Base-by-base conservation (phyloP, 2,329 filamentous ascomycete species). In the Ophiostoma triangulosporum region DNA sequence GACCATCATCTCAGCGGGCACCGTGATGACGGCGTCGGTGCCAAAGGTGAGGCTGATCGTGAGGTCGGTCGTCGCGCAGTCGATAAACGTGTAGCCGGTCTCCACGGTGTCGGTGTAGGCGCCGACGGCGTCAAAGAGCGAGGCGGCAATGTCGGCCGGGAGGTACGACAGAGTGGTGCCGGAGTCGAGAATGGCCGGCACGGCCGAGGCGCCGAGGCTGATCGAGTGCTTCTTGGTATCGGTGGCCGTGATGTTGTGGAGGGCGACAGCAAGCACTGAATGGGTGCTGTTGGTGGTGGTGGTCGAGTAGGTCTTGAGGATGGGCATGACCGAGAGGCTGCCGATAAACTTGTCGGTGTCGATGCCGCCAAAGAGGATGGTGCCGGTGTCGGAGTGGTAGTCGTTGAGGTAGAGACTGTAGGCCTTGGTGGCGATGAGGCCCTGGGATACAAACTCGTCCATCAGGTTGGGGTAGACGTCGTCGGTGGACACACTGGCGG, bases 331-430 rank as follows among this genome's bases (percentile, higher is more conserved):
- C 38, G 70, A 61, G 2, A 86, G 71, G 12, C 68, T 60, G 52
- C 81, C 82, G 4, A 73, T 69, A 67, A 78, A 87, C 65, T 86
- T 86, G 56, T 73, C 73, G 1, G 74, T 81, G 67, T 87, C 82
- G 54, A 86, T 73, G 48, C 83, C 83, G 54, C 83, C 83, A 59
- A 87, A 86, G 14, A 87, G 70, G 57, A 86, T 78, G 57, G 71
- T 77, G 40, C 83, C 83, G 1, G 73, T 76, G 24, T 73, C 74
- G 4, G 80, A 73, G 52, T 78, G 72, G 32, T 70, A 62, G 62
- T 75, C 70, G 59, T 75, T 72, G 54, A 80, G 70, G 70, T 82
- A 88, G 26, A 89, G 67, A 57, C 82, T 86, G 68, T 85, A 88
- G 4, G 81, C 80, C 60, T 78, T 77, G 27, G 72, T 73, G 52